Percentiles rank a stretch among this genome's conserved stretches.
Conservation (phyloP, 129 eudicot species). For the sunflower (Helianthus annuus) region DNA sequence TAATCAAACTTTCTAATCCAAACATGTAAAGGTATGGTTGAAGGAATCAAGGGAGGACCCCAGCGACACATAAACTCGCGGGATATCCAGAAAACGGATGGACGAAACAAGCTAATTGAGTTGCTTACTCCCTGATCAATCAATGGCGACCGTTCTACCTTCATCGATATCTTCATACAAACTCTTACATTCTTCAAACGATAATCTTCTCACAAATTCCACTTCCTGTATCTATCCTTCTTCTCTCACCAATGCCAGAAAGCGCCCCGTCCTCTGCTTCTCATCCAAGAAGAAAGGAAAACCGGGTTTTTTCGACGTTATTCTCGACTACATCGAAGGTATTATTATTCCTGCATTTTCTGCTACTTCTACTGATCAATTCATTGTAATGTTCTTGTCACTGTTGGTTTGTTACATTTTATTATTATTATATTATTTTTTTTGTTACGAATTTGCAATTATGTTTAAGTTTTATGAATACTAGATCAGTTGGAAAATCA, state of each 20-base stretch:
- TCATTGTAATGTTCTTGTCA: not conserved
- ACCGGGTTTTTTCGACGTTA: constrained; percentile 70
- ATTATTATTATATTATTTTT: not conserved
- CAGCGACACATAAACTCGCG: constrained; percentile 7
- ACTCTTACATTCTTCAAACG: constrained; percentile 15
- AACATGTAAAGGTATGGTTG: no score
- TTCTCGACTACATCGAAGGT: constrained; percentile 99
- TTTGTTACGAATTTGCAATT: not conserved
- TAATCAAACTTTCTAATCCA: no score
- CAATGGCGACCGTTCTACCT: constrained; percentile 56
- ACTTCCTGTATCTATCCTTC: constrained; percentile 6
- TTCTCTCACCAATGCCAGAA: constrained; percentile 7
- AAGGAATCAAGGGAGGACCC: constrained; percentile 6
- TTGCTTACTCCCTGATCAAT: constrained; percentile 4
- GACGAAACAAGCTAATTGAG: constrained; percentile 23
- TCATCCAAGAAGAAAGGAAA: constrained; percentile 65
- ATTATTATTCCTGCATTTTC: constrained; percentile 9
- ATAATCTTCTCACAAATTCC: not conserved
- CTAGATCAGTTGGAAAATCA: not conserved
- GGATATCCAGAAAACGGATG: constrained; percentile 40
- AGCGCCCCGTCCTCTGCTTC: constrained; percentile 45
- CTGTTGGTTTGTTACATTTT: constrained; percentile 4
- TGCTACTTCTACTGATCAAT: not conserved
- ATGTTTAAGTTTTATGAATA: not conserved
- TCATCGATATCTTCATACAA: constrained; percentile 45